Base-by-base conservation (phyloP, 768 basidiomycete genomes). In the Saitozyma sp. region DNA sequence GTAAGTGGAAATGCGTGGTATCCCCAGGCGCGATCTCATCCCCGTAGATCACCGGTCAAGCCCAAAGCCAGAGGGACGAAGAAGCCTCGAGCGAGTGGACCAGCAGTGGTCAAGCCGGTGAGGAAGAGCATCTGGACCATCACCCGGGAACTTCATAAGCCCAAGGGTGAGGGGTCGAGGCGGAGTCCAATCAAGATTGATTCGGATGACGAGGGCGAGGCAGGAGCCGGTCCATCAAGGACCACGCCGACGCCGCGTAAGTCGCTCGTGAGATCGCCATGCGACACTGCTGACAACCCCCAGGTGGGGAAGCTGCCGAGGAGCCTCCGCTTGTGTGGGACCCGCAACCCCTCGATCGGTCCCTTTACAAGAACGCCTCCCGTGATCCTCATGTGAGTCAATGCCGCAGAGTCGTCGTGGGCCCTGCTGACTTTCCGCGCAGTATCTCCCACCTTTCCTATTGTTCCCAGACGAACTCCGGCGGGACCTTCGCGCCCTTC, bases 381-480 rank as follows among this genome's bases (percentile, higher is more conserved):
- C 61, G 56, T 38, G 69, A 70, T 39, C 62, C 65, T 17, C 54
- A 29, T 37, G 74, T 70, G 20, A 56, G 68, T 29, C 29, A 29
- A 29, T 29, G 29, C 29, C 5, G 2, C 5, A 29, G 29, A 5
- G 2, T 29, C 29, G 29, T 29, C 29, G 7, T 48, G 5, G 16
- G 41, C 9, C 43, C 42, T 8, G 56, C 57, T 68, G 42, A 66
- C 29, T 29, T 29, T 29, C 43, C 16, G 11, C 9, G 9, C 39
- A 76, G 74, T 57, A 57, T 8, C 56, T 71, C 1, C 74, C 74
- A n/a, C 74, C 74, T 6, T 76, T 65, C 59, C 59, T 67, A 4
- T 43, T 17, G 6, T 71, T 71, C 50, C 71, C 71, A 4, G 39
- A 20, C 6, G 63, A 65, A 42, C 59, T 76, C n/a, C 52, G 64